Base-by-base conservation (phyloP, 1,284 basidiomycete species). In the Ustilago bromivora region DNA sequence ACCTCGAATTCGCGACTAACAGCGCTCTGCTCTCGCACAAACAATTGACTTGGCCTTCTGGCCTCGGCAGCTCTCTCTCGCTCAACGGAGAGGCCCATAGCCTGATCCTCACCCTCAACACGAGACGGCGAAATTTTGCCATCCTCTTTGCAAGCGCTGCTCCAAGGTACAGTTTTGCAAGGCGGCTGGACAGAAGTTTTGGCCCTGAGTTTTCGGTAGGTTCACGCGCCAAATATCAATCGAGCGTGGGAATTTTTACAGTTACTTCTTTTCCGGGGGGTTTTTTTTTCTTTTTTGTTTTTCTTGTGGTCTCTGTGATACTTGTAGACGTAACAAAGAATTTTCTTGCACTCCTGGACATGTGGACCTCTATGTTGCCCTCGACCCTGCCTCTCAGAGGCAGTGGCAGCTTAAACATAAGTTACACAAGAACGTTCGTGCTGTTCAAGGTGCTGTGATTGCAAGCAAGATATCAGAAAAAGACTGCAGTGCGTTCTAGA, bases 401-500 rank as follows among this genome's bases (percentile, higher is more conserved):
- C 2, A 28, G 23, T 3, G 23, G 23, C 23, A 28, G 23, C 23
- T 28, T 28, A 28, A 3, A 28, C 23, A 28, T 28, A 28, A 28
- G 23, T 28, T 28, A 28, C 23, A 28, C 23, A 28, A 28, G 23
- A 28, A 28, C 23, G 23, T 28, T 28, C 23, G 23, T 28, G 2
- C 23, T 28, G 23, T 28, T 28, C 23, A 49, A 19, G 17, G 47
- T 36, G 7, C 6, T 54, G 35, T 19, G 17, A 57, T 41, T 23
- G 38, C 36, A 41, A 31, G 36, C 55, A 51, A 23, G 36, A 47
- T 19, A 65, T 19, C 53, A 84, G 66, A 84, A 84, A 52, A 82
- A 80, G 17, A 84, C 83, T 23, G 83, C 78, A 12, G 70, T 80
- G 15, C 74, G 58, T 4, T 80, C 66, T 5, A 82, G 46, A 60